Evolutionary conservation across 768 basidiomycete species (phyloP).

Genomic region (Suillus weaverae): DNA sequence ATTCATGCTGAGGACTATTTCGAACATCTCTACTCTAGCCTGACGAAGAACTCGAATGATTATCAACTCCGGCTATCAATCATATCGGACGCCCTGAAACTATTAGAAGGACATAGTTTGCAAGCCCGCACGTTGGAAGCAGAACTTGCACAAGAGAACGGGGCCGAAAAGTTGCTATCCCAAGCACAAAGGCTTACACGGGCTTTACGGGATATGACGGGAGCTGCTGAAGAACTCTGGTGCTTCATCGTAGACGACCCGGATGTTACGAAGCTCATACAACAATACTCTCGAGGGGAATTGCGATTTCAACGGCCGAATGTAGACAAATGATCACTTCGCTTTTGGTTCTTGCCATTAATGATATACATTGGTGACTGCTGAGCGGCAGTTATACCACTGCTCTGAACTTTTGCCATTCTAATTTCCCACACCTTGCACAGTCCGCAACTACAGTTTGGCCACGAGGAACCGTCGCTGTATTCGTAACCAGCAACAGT

Average conservation of each 20-base stretch:
- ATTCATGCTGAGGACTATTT: background rate
- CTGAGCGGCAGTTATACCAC: background rate
- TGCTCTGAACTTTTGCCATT: background rate
- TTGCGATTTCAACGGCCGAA: background rate
- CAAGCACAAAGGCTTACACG: background rate
- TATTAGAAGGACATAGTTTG: background rate
- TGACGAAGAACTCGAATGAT: background rate
- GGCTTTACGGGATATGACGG: slow-evolving; percentile 5
- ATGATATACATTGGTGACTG: background rate
- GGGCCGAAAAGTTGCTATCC: background rate
- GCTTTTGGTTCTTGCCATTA: background rate
- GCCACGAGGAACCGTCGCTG: background rate
- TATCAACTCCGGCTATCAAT: slow-evolving; percentile 1
- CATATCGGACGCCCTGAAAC: slow-evolving; percentile 6
- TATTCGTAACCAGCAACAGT: background rate
- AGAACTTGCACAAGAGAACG: background rate
- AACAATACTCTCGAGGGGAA: background rate
- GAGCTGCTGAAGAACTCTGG: slow-evolving; percentile 9
- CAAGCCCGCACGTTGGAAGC: slow-evolving; percentile 1
- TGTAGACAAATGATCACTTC: background rate
- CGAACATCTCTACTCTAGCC: background rate
- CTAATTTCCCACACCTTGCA: background rate
- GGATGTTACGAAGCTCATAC: background rate
- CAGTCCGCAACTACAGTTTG: background rate
- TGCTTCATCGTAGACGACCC: slow-evolving; percentile 4